Evolutionary conservation across 2,329 filamentous ascomycete genomes (phyloP), one percentile per base, ranked within the genome.

Genomic region (Sclerotinia trifoliorum): DNA sequence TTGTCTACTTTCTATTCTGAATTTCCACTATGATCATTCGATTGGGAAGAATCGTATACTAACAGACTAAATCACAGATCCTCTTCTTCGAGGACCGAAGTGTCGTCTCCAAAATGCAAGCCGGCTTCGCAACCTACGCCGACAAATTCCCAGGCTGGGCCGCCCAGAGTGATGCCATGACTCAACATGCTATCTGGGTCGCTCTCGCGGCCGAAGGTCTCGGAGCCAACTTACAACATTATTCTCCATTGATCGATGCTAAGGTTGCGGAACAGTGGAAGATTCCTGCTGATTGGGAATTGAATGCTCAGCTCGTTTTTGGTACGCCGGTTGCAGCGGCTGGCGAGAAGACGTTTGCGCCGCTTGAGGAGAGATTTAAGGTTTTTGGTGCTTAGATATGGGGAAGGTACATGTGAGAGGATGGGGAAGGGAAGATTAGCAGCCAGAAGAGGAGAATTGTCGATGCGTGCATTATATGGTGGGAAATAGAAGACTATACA

Each of bases 141-240:
- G 90, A 94, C 78, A 87, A 89, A 74, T 96, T 97, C 84, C 88
- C 88, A 70, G 77, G 78, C 74, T 97, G 92, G 91, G 88, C 88
- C 68, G 82, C 85, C 71, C 92, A 97, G 81, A 88, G 89, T 71
- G 86, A 85, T 78, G 94, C 86, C 79, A 97, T 97, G 88, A 86
- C 92, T 77, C 91, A 97, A 83, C 90, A 86, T 80, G 83, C 87
- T 72, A 78, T 93, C 73, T 97, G 93, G 93, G 89, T 89, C 24
- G 91, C 89, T 5, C 87, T 97, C 68, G 91, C 94, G 81, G 84
- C 89, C 70, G 92, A 95, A 78, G 93, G 93, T 42, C 86, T 96
- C 68, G 93, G 93, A 73, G 91, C 90, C 78, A 96, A 94, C 84
- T 85, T 97, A 65, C 93, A 97, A 84, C 93, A 97, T 83, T 96